Evolutionary conservation across 495 filamentous ascomycete genomes (phyloP), one percentile per base, ranked within the genome.

Genomic region (Niebla homalea): DNA sequence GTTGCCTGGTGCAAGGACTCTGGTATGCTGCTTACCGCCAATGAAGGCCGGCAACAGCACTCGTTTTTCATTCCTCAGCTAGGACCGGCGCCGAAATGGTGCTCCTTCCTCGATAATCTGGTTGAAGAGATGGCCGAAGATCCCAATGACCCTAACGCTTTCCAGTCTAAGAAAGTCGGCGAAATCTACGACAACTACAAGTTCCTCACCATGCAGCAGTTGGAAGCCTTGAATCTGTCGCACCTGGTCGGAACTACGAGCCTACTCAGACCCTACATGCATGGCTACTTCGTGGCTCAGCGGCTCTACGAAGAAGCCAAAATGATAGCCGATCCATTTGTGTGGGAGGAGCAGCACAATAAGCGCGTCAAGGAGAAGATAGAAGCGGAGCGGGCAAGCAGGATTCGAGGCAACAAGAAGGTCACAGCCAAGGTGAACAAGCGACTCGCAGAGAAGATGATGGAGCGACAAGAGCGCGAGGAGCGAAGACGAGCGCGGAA

Each of bases 121-220:
- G 93, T 95, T 15, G 93, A 99, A 65, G 93, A 99, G 62, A 96
- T 99, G 87, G 90, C 89, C 2, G 89, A 93, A 61, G 75, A 81
- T 51, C 70, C 69, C 14, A 76, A 79, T 56, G 83, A 87, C 55
- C 81, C 83, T 3, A 79, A 77, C 53, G 77, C 80, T 6, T 86
- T 78, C 57, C 69, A 57, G 44, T 63, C 61, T 36, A 61, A 66
- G 25, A 65, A 70, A 32, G 64, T 64, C 25, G 80, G 83, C 32
- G 79, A 89, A 53, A 83, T 94, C 14, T 99, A 96, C 69, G 93
- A 97, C 64, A 96, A 97, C 64, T 97, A 85, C 77, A 96, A 95
- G 64, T 97, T 99, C 78, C 71, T 99, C 49, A 94, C 90, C 5
- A 62, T 84, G 45, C 78, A 84, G 29, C 85, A 97, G 66, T 75